Base-by-base conservation (phyloP, 768 basidiomycete species). In the Punctularia strigosozonata region DNA sequence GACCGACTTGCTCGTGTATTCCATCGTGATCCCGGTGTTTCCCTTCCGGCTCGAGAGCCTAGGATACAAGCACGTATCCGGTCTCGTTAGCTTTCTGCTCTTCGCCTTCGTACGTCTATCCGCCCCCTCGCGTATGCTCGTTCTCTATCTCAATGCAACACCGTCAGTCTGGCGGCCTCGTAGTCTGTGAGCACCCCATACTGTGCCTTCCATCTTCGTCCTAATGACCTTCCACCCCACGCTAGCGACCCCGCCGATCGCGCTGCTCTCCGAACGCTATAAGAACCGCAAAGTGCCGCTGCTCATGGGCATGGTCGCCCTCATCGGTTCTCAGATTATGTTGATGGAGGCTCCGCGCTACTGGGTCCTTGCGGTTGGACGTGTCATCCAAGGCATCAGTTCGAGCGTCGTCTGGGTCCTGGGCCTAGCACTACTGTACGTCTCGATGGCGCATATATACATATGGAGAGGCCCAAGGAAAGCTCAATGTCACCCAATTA, bases 301-400 rank as follows among this genome's bases (percentile, higher is more conserved):
- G 32, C 36, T 64, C 4, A 18, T 44, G 2, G 62, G 62, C 2
- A 51, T 62, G 13, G 39, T 56, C 5, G 46, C 55, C 8, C 52
- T 64, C 4, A 50, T 61, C 6, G 58, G 55, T 10, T 56, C 61
- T 1, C 61, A 63, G 40, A 43, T 63, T 13, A 45, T 65, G 41
- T 57, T 66, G 25, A 65, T 66, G 64, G 58, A 61, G 33, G 59
- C 62, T 5, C 54, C 54, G 4, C 39, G 45, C 14, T 65, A 59
- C 43, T 59, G 58, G 58, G 41, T 62, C n/a, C 62, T 66, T 61
- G 48, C 48, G 5, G 34, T 65, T 7, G 63, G 62, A 19, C 61
- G 64, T 1, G 42, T 62, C 22, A 44, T 60, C 4, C 64, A 66
- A 46, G 63, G 33, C 19, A 48, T 63, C n/a, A 63, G 63, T 41